A percentile compares a stretch with the other conserved stretches of the same genome.
Evolutionary conservation across 2,329 filamentous ascomycete genomes (phyloP).

Genomic region (Paracamarosporium sp.): DNA sequence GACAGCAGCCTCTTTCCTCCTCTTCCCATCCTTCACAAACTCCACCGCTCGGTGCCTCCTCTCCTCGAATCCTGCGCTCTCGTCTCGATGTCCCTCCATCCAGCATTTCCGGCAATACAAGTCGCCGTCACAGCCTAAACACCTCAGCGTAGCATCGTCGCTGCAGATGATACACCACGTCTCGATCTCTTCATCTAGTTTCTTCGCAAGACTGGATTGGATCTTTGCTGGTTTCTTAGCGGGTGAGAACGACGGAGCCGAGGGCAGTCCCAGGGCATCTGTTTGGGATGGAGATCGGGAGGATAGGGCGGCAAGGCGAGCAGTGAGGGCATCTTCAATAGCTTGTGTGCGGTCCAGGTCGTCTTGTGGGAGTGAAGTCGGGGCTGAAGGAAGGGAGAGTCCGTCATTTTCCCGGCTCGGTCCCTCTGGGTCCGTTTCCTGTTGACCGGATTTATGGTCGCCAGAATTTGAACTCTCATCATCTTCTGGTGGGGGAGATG

Average conservation of each 20-base stretch:
- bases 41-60: conserved; percentile 71
- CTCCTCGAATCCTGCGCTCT: conserved; percentile 73
- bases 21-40: conserved; percentile 47
- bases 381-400: conserved; percentile 53
- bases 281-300: conserved; percentile 35
- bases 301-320: conserved; percentile 54
- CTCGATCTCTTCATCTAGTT: conserved; percentile 73
- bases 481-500: conserved; percentile 26
- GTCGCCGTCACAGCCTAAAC: conserved; percentile 73
- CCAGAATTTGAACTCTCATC: conserved; percentile 17
- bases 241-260: conserved; percentile 54
- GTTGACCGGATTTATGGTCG: neutral
- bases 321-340: conserved; percentile 54
- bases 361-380: conserved; percentile 40
- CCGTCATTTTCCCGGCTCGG: neutral
- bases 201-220: conserved; percentile 45
- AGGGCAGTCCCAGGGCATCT: conserved; percentile 49
- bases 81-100: conserved; percentile 78
- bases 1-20: conserved; percentile 18
- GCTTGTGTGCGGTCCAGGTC: conserved; percentile 35
- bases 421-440: neutral
- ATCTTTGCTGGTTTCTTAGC: conserved; percentile 43
- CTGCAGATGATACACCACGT: conserved; percentile 85
- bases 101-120: conserved; percentile 81
- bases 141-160: conserved; percentile 76